Conservation (phyloP, 257 asterid species). For the Nicotiana attenuata region DNA sequence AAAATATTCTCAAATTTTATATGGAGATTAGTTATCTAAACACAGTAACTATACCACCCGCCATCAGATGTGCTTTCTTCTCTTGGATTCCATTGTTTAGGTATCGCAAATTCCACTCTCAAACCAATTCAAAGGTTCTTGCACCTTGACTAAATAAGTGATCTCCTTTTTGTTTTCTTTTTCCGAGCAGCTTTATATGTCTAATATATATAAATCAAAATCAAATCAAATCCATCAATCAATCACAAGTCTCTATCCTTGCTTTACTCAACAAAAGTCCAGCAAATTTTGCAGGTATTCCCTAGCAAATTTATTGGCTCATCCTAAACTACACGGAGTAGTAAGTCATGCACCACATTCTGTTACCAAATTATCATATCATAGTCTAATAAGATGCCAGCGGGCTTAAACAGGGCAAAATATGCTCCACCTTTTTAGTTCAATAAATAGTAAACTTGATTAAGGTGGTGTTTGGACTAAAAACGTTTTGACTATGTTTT, state of each 20-base stretch:
- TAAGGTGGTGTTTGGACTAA: no score
- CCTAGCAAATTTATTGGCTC: not conserved
- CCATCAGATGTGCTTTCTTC: not conserved
- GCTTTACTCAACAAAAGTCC: constrained; percentile 8
- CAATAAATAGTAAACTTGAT: not conserved
- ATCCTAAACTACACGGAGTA: not conserved
- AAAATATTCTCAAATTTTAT: no score
- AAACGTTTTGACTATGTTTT: not conserved
- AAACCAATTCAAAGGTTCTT: not conserved
- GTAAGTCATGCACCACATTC: not conserved
- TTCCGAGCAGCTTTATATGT: constrained; percentile 43
- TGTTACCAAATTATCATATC: not conserved
- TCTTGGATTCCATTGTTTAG: not conserved
- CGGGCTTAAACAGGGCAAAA: not conserved
- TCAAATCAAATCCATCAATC: constrained; percentile 50
- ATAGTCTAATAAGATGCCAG: not conserved
- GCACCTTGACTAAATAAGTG: not conserved
- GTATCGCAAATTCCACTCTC: not conserved
- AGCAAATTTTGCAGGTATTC: not conserved
- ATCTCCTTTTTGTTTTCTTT: not conserved
- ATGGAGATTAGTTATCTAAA: no score
- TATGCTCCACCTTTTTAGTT: not conserved
- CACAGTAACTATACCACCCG: no score
- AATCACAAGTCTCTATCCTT: constrained; percentile 40
- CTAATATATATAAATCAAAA: constrained; percentile 13